A percentile compares a stretch with the other conserved stretches of the same genome.
These are phyloP conservation scores for Epicoccum nigrum DNA, from an alignment of 2,329 filamentous ascomycete species.

Conservation along the genomic window DNA sequence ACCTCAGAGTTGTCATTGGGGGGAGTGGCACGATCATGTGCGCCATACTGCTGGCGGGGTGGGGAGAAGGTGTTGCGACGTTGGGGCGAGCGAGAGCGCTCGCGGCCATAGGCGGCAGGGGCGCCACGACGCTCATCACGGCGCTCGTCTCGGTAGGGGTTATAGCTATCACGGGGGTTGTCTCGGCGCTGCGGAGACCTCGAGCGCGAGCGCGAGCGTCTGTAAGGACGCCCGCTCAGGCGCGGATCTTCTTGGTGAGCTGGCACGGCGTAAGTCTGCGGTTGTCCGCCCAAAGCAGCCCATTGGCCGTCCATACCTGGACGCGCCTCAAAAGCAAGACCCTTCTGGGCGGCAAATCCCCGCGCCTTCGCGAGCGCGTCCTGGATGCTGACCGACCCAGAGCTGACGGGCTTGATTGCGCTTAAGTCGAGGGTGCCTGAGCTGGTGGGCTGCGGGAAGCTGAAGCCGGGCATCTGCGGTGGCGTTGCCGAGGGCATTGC, in stretches of 20 bases:
- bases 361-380: constrained; percentile 86
- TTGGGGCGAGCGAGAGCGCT: constrained; percentile 74
- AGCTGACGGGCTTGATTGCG: constrained; percentile 77
- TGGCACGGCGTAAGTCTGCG: constrained; percentile 43
- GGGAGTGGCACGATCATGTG: constrained; percentile 62
- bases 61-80: constrained; percentile 67
- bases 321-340: constrained; percentile 60
- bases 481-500: constrained; percentile 50
- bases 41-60: constrained; percentile 54
- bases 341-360: constrained; percentile 80
- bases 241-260: constrained; percentile 55
- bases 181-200: constrained; percentile 65
- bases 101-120: constrained; percentile 65
- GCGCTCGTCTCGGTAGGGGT: constrained; percentile 85
- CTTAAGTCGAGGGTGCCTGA: constrained; percentile 82
- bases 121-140: constrained; percentile 66
- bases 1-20: constrained; percentile 77
- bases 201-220: constrained; percentile 74
- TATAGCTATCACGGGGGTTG: constrained; percentile 75
- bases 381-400: constrained; percentile 80
- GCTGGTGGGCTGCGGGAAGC: constrained; percentile 70
- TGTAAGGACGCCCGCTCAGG: constrained; percentile 62
- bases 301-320: constrained; percentile 55
- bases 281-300: constrained; percentile 30
- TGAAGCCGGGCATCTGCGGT: constrained; percentile 53